Percentiles rank a stretch among this genome's conserved stretches.
These are phyloP conservation scores for Ceratocystis colombiana DNA, from an alignment of 2,329 filamentous ascomycete genomes.

Conservation along the genomic window DNA sequence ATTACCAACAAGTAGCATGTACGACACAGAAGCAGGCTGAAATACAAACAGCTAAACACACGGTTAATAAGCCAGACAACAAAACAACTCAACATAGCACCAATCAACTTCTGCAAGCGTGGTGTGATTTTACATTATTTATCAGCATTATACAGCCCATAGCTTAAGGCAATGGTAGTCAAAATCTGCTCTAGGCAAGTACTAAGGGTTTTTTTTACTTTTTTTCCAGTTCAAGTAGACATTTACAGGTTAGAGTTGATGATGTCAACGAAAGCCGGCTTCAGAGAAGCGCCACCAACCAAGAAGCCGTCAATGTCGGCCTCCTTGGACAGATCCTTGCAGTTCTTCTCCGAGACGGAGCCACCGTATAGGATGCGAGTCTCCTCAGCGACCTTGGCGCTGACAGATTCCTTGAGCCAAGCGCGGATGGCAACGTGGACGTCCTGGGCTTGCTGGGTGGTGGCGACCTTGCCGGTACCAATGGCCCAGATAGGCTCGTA, in stretches of 20 bases:
- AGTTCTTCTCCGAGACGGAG: slow-evolving; percentile 97
- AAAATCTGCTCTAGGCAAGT: neutral
- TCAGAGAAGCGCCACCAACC: slow-evolving; percentile 90
- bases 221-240: slow-evolving; percentile 17
- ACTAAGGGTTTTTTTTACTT: neutral
- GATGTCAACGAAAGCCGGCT: slow-evolving; percentile 70
- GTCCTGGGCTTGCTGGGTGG: slow-evolving; percentile 82
- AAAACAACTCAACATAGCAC: neutral
- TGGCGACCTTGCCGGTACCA: slow-evolving; percentile 88
- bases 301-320: slow-evolving; percentile 96
- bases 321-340: slow-evolving; percentile 82
- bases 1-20: too few species aligned
- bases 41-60: too few species aligned
- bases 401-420: slow-evolving; percentile 74
- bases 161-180: neutral
- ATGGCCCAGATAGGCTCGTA: slow-evolving; percentile 98
- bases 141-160: slow-evolving; percentile 27
- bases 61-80: neutral
- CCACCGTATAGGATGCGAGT: slow-evolving; percentile 95
- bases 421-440: slow-evolving; percentile 84
- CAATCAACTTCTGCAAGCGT: neutral
- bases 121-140: slow-evolving; percentile 25
- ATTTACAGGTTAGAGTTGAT: slow-evolving; percentile 47
- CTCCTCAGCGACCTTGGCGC: slow-evolving; percentile 65
- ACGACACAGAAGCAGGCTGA: too few species aligned